phyloP scores from a whole-genome alignment of 352 stramenopile species.

The Hyaloperonospora brassicae region DNA sequence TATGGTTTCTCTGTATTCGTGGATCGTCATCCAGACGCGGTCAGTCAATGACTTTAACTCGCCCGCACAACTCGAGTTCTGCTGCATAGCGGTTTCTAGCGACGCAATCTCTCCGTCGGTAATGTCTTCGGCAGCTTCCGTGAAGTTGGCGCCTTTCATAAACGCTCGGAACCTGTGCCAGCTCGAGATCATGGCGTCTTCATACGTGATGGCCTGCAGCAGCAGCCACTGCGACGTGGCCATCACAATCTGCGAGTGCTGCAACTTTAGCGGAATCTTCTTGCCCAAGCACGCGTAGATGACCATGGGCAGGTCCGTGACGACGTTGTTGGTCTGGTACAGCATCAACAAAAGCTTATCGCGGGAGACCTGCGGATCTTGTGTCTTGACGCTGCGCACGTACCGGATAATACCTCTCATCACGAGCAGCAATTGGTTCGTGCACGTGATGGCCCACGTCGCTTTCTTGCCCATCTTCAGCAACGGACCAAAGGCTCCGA shows the following conservation, averaged over 20 bases:
- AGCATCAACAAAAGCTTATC: slow-evolving; percentile 16
- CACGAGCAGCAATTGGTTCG: slow-evolving; percentile 22
- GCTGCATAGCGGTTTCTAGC: slow-evolving; percentile 25
- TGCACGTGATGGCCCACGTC: slow-evolving; percentile 19
- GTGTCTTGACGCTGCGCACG: slow-evolving; percentile 19
- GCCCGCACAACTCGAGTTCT: slow-evolving; percentile 23
- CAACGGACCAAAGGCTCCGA: slow-evolving; percentile 34
- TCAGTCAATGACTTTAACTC: slow-evolving; percentile 26
- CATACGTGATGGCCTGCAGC: slow-evolving; percentile 15
- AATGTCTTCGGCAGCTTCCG: slow-evolving; percentile 17
- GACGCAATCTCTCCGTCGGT: slow-evolving; percentile 20
- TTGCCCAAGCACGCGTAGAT: slow-evolving; percentile 26
- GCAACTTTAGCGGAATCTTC: slow-evolving; percentile 13
- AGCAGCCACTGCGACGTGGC: slow-evolving; percentile 21
- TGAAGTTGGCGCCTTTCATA: slow-evolving; percentile 23
- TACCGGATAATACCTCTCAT: slow-evolving; percentile 26
- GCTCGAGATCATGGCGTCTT: slow-evolving; percentile 22
- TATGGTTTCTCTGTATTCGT: slow-evolving; percentile 16
- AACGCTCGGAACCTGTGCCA: slow-evolving; percentile 18
- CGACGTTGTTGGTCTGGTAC: slow-evolving; percentile 25
- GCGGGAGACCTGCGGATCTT: slow-evolving; percentile 19
- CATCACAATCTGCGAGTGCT: slow-evolving; percentile 14
- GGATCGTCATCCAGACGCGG: slow-evolving; percentile 19
- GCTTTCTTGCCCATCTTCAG: slow-evolving; percentile 19
- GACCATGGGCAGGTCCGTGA: slow-evolving; percentile 25